Base-by-base conservation (phyloP, 176 grass and related monocot species). In the Puccinellia tenuiflora region DNA sequence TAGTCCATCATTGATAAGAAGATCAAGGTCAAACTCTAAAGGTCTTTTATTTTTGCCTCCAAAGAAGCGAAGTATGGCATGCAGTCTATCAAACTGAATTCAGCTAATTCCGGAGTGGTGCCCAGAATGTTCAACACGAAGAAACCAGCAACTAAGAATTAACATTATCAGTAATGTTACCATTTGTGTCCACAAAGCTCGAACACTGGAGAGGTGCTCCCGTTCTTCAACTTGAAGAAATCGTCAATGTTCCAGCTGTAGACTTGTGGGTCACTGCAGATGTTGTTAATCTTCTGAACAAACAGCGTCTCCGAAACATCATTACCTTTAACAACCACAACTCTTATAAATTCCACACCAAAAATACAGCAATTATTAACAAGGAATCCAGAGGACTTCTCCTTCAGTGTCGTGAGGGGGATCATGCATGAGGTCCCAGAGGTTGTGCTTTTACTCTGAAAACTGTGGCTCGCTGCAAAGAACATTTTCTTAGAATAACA, bases 401-500 rank as follows among this genome's bases (percentile, higher is more conserved):
- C 31, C 63, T 81, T 73, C 60, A 85, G 61, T 30, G 54, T 65
- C 18, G 37, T 5, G 0, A 91, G 81, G 35, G 81, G 78, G 50
- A 88, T 12, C 89, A 91, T 78, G 75, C 39, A 78, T 14, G 71
- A 45, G 2, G 10, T 60, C 52, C 86, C 82, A 7, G 62, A 73
- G 38, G 8, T 22, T 37, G 5, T 31, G 75, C 81, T 88, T 56
- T 48, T 60, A 14, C 29, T 77, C 50, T 85, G 42, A 3, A 64
- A 91, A 7, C 15, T 77, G 71, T 91, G 89, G 1, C 26, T 81
- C 81, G 78, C 90, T 88, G 86, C 86, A 61, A 24, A 56, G 9
- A 56, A 46, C 5, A 1, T 24, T 12, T 60, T 60, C 4, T 28
- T 60, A 60, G 56, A 25, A 59, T 4, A 60, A 5, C 56, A 28